Evolutionary conservation across 495 filamentous ascomycete genomes (phyloP), one percentile per base, ranked within the genome.

Genomic region (Neurospora sp.): DNA sequence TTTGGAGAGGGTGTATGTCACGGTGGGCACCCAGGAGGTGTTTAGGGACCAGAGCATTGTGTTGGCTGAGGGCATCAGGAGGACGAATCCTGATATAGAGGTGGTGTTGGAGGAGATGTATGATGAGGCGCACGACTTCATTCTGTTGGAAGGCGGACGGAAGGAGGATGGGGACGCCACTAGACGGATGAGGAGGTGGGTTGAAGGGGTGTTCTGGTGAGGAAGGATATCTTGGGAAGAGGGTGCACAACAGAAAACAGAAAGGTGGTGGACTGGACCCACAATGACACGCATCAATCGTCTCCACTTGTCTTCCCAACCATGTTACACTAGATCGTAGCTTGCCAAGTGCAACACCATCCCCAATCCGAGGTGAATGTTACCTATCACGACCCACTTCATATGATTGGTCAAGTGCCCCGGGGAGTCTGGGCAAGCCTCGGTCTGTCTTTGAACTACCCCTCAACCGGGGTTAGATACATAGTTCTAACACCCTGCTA

Each of bases 71-170:
- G 72, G 72, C 7, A 31, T 79, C 9, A 68, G 73, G 18, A 22
- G 61, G 27, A 68, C 39, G 6, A 76, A 72, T 35, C 44, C 69
- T 3, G 72, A 44, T 45, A 14, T 74, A 12, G 45, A 73, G 20
- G 73, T 79, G 14, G 42, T 20, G 70, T 37, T 80, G 7, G 73
- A 76, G 22, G 44, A 76, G 14, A 31, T 31, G 12, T 69, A 48
- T 42, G 68, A 74, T 1, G 75, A 76, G 70, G 77, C 76, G 6
- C 77, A 80, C 38, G 76, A 80, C 27, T 79, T 77, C 75, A 72
- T 78, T 12, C 22, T 77, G 40, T 14, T 78, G 40, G 77, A 80
- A 48, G 77, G 74, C 9, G 48, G 44, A 31, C 38, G 44, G 22
- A 65, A 44, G 16, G 20, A 70, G 1, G 73, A 75, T 22, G 78